Evolutionary conservation across 1,284 basidiomycete genomes (phyloP), one percentile per base, ranked within the genome.

Genomic region (Papiliotrema nemorosa): DNA sequence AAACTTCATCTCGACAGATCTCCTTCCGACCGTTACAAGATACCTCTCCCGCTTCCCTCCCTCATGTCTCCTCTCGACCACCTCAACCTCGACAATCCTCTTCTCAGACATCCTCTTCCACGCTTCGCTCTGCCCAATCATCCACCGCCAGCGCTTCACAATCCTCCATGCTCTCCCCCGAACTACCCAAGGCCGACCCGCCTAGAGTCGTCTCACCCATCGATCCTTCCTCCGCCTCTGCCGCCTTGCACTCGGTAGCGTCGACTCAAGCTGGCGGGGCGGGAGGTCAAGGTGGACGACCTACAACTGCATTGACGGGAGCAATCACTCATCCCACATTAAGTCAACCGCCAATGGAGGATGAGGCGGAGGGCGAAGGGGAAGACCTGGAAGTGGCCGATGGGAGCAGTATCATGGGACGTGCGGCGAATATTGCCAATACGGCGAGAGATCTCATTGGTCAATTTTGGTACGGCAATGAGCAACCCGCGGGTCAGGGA

Each of bases 391-490:
- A 63, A 31, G 70, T 63, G 37, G 65, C 63, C 34, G 63, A 70
- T 44, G 68, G 66, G 3, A 63, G 62, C 10, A 70, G 64, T 36
- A 70, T 74, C 29, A 70, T 70, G 53, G 70, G 72, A 5, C 58
- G 71, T 42, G 75, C 72, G 21, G 72, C 69, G 33, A 75, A 72
- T 52, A 73, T 76, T 49, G 74, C 73, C 33, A 73, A 63, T 52
- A 72, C 73, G 7, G 75, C 75, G 13, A 74, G 72, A 55, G 75
- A 74, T 52, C 59, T 76, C 21, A 58, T 76, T 25, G 74, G 74
- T n/a, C 68, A 70, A 3, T 55, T 75, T 52, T 75, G 73, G 74
- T 73, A 73, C 50, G 70, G 70, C 29, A 55, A 54, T n/a, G 53
- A 64, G 41, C 7, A 25, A 13, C 42, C n/a, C 9, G 41, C 34